Conservation (phyloP, 306 rosid genomes). For the Sphenostylis stenocarpa region DNA sequence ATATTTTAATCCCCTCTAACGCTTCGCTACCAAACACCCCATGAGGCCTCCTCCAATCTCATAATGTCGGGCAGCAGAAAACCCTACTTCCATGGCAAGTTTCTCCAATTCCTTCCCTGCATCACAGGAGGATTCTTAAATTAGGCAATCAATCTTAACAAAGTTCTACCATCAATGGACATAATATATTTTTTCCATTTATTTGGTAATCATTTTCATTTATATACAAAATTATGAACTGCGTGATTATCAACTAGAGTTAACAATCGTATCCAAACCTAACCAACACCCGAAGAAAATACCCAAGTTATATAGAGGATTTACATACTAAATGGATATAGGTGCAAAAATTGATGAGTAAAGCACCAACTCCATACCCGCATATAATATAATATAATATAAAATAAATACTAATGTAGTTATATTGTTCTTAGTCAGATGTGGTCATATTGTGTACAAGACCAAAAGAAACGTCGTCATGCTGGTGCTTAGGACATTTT, state of each 20-base stretch:
- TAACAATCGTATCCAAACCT: not conserved
- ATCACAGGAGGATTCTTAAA: conserved; percentile 30
- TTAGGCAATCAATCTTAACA: conserved; percentile 19
- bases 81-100: conserved; percentile 80
- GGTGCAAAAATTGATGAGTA: not conserved
- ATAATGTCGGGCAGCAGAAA: conserved; percentile 67
- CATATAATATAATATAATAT: too few relatives aligned
- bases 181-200: not conserved
- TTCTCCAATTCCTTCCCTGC: conserved; percentile 84
- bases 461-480: not conserved
- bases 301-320: too few relatives aligned
- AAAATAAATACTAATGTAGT: too few relatives aligned
- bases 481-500: too few relatives aligned
- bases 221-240: not conserved
- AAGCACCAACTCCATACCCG: too few relatives aligned
- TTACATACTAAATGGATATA: not conserved
- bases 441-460: not conserved
- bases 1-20: conserved; percentile 33
- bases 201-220: not conserved
- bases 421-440: not conserved
- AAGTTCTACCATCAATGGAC: conserved; percentile 11
- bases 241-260: not conserved
- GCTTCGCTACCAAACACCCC: conserved; percentile 85
- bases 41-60: conserved; percentile 86
- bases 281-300: not conserved